Conservation (phyloP, 176 grass and related monocot species). For the Raddia guianensis region DNA sequence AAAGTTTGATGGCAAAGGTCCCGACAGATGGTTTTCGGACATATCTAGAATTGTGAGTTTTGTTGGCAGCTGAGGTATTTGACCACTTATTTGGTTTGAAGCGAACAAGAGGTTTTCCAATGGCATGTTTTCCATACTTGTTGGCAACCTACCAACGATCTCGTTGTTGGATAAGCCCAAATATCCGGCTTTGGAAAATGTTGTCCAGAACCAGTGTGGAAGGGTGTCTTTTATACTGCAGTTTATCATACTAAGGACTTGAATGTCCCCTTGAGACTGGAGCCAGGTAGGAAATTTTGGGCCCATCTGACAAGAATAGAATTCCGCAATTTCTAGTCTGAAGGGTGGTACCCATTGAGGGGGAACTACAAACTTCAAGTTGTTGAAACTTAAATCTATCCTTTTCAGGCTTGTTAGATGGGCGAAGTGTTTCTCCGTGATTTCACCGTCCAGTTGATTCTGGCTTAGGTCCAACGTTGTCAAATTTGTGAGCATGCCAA, state of each 20-base stretch:
- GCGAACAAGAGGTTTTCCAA: rapidly evolving
- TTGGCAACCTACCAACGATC: slow-evolving; percentile 6
- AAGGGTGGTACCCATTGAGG: slow-evolving; percentile 36
- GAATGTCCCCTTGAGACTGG: neutral
- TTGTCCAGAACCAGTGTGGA: too few species aligned
- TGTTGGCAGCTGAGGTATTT: neutral
- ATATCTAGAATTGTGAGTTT: neutral
- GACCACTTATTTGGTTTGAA: slow-evolving; percentile 13
- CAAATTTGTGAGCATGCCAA: too few species aligned
- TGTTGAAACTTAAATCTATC: neutral
- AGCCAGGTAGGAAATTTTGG: slow-evolving; percentile 46
- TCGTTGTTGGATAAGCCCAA: too few species aligned
- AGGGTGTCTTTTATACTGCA: too few species aligned
- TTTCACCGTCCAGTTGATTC: too few species aligned
- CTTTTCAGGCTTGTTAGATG: too few species aligned
- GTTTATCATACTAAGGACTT: neutral
- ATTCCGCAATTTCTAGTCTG: neutral
- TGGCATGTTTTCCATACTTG: neutral
- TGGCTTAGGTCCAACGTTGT: too few species aligned
- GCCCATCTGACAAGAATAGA: slow-evolving; percentile 37
- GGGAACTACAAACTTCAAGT: neutral
- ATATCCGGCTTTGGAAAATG: too few species aligned
- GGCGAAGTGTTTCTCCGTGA: too few species aligned
- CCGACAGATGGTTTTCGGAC: slow-evolving; percentile 11
- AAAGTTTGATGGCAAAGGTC: neutral